phyloP scores from a whole-genome alignment of 2,329 filamentous ascomycete genomes.

The Hypoxylon rubiginosum region DNA sequence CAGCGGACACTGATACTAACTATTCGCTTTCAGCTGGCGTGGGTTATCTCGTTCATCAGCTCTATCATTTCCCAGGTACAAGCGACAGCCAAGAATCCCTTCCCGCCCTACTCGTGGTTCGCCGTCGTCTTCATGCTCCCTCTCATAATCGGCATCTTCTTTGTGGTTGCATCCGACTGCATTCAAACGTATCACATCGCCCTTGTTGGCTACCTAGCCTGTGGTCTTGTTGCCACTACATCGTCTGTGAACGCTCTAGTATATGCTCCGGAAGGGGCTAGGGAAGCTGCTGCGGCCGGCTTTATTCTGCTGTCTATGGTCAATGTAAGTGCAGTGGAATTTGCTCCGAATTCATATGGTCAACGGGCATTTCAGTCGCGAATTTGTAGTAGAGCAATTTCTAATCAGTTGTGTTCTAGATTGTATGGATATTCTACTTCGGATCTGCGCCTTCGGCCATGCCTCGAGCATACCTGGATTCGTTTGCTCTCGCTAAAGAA shows the following conservation, averaged over 20 bases:
- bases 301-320: slow-evolving; percentile 96
- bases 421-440: slow-evolving; percentile 99
- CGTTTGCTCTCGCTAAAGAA: slow-evolving; percentile 94
- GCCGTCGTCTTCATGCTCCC: slow-evolving; percentile 87
- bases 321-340: slow-evolving; percentile 70
- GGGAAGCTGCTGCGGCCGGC: slow-evolving; percentile 89
- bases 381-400: not conserved
- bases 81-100: slow-evolving; percentile 62
- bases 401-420: slow-evolving; percentile 63
- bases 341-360: not conserved
- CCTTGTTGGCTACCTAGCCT: slow-evolving; percentile 86
- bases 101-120: slow-evolving; percentile 95
- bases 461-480: slow-evolving; percentile 92
- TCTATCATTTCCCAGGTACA: slow-evolving; percentile 79
- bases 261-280: slow-evolving; percentile 78
- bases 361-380: not conserved
- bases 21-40: slow-evolving; percentile 77
- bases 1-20: slow-evolving; percentile 25
- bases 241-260: slow-evolving; percentile 89
- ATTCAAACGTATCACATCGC: slow-evolving; percentile 92
- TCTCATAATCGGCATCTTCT: slow-evolving; percentile 81
- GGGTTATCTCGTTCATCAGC: slow-evolving; percentile 91
- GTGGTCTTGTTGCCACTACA: slow-evolving; percentile 86
- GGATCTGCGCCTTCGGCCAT: slow-evolving; percentile 89
- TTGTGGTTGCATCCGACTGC: slow-evolving; percentile 87